phyloP scores from a whole-genome alignment of 306 rosid species.

The Medicago arabica region DNA sequence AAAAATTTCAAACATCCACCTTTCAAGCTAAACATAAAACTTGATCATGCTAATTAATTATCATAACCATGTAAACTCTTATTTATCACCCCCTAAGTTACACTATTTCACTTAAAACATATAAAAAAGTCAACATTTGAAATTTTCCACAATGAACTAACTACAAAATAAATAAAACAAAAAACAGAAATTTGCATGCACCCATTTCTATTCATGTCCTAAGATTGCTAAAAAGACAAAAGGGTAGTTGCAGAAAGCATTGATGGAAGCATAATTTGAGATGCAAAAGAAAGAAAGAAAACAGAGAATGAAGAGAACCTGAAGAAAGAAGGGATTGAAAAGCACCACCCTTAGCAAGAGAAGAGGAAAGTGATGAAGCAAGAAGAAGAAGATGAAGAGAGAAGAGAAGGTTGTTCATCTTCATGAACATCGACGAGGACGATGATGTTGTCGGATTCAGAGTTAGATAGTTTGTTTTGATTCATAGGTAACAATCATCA shows the following conservation, averaged over 20 bases:
- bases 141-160: neutral
- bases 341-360: constrained; percentile 69
- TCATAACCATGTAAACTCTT: constrained; percentile 22
- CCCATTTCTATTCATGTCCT: constrained; percentile 16
- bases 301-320: constrained; percentile 52
- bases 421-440: neutral
- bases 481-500: neutral
- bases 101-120: constrained; percentile 23
- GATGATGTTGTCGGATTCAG: constrained; percentile 21
- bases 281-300: neutral
- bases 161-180: neutral
- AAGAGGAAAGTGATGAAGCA: constrained; percentile 45
- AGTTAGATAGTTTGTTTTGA: constrained; percentile 9
- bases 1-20: constrained; percentile 35
- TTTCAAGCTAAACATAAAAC: constrained; percentile 27
- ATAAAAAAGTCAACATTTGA: constrained; percentile 6
- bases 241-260: neutral
- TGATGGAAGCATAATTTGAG: neutral
- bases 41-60: neutral
- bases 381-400: constrained; percentile 51
- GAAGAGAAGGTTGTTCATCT: constrained; percentile 41
- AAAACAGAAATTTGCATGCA: constrained; percentile 6
- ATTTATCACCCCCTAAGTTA: neutral
- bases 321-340: constrained; percentile 38
- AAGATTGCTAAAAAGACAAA: constrained; percentile 5